These are phyloP conservation scores for Akanthomyces uredinophilus DNA, from an alignment of 2,329 filamentous ascomycete genomes.

Conservation along the genomic window DNA sequence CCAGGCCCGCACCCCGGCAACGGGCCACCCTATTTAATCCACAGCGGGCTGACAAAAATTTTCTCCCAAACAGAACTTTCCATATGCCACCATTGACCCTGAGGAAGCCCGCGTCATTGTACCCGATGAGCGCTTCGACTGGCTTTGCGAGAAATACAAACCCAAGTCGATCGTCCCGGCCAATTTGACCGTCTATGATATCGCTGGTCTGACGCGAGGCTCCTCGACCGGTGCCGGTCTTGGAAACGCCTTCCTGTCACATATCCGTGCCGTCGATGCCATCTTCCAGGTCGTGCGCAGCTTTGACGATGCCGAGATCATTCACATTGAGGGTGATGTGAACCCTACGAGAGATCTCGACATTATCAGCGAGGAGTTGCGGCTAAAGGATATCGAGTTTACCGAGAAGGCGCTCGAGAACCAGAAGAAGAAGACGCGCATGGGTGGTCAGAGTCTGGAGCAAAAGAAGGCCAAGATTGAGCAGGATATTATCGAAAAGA, in stretches of 20 bases:
- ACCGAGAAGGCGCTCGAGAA: constrained; percentile 90
- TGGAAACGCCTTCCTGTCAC: constrained; percentile 95
- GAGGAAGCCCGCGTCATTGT: constrained; percentile 98
- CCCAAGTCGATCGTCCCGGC: constrained; percentile 96
- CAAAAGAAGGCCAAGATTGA: constrained; percentile 97
- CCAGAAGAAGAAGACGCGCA: constrained; percentile 87
- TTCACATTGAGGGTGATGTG: constrained; percentile 98
- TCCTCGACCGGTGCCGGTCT: constrained; percentile 96
- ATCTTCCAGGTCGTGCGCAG: constrained; percentile 96
- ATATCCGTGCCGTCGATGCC: constrained; percentile 96
- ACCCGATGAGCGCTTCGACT: constrained; percentile 92
- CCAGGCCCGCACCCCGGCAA: not conserved
- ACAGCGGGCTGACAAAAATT: constrained; percentile 31
- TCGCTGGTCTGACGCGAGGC: constrained; percentile 91
- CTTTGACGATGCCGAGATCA: constrained; percentile 99
- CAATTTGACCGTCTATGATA: constrained; percentile 97
- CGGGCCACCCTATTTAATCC: constrained; percentile 11
- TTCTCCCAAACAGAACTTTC: constrained; percentile 69
- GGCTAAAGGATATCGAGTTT: constrained; percentile 98
- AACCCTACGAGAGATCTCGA: constrained; percentile 89
- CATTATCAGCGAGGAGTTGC: constrained; percentile 94
- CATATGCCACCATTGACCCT: constrained; percentile 97
- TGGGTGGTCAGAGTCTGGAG: constrained; percentile 92
- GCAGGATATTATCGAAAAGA: constrained; percentile 86
- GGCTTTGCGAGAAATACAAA: constrained; percentile 93